phyloP scores from a whole-genome alignment of 441 rosid species.

The Populus hybrid region DNA sequence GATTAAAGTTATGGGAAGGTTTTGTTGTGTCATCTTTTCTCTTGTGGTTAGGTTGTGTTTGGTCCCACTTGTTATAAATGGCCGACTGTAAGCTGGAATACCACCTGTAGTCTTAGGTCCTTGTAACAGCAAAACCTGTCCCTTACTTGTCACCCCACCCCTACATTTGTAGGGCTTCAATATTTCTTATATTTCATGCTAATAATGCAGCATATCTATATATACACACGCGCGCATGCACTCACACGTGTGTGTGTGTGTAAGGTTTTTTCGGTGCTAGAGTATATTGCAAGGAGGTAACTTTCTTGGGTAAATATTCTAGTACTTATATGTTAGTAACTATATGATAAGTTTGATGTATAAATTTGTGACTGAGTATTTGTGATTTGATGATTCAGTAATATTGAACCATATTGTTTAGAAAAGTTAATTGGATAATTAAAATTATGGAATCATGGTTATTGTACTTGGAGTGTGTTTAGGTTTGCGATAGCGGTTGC shows the following conservation, averaged over 20 bases:
- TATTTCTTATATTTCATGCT: background rate
- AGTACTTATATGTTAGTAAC: background rate
- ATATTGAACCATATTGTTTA: background rate
- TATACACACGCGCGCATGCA: no score
- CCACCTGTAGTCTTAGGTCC: constrained; percentile 19
- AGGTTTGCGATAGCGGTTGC: no score
- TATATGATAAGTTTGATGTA: background rate
- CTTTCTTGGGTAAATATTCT: background rate
- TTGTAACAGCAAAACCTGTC: constrained; percentile 16
- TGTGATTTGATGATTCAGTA: background rate
- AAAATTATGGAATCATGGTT: background rate
- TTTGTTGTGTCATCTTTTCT: constrained; percentile 23
- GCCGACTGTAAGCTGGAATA: constrained; percentile 28
- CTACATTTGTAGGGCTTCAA: constrained; percentile 1
- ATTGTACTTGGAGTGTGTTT: no score
- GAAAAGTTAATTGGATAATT: background rate
- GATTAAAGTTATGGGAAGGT: background rate
- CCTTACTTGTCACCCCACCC: background rate
- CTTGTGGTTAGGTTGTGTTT: constrained; percentile 39
- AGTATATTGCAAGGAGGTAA: background rate
- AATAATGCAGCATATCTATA: background rate
- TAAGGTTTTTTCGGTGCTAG: background rate
- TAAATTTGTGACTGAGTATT: background rate
- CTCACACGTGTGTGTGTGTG: no score
- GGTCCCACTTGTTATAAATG: constrained; percentile 37